phyloP scores from a whole-genome alignment of 441 rosid genomes.

The Kokia cookei region DNA sequence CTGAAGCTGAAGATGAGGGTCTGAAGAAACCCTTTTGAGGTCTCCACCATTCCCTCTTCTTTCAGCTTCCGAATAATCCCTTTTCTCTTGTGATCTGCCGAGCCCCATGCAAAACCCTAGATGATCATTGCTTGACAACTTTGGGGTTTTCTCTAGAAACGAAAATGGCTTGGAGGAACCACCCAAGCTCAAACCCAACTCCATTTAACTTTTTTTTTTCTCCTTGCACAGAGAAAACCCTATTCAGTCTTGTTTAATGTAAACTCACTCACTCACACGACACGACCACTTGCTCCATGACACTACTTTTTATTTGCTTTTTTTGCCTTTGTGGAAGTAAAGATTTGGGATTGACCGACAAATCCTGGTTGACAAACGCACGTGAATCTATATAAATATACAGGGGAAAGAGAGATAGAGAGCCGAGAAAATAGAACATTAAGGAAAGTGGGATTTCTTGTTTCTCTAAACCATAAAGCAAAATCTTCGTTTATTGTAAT shows the following conservation, averaged over 20 bases:
- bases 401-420: not conserved
- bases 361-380: constrained; percentile 46
- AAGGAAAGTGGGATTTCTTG: not conserved
- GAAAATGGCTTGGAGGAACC: constrained; percentile 42
- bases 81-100: constrained; percentile 23
- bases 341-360: constrained; percentile 52
- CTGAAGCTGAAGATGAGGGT: constrained; percentile 51
- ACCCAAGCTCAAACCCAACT: constrained; percentile 66
- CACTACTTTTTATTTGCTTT: constrained; percentile 5
- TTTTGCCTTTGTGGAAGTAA: constrained; percentile 11
- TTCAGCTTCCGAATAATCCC: not conserved
- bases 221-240: not conserved
- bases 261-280: not conserved
- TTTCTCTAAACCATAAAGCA: not conserved
- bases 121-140: constrained; percentile 27
- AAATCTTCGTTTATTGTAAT: not conserved
- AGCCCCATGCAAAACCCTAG: constrained; percentile 52
- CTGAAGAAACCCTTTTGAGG: constrained; percentile 16
- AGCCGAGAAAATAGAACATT: too few species aligned
- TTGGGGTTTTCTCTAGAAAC: constrained; percentile 35
- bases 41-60: not conserved
- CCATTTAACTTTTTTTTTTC: constrained; percentile 20
- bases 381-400: constrained; percentile 53
- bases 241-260: constrained; percentile 11
- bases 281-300: not conserved